A percentile compares a stretch with the other conserved stretches of the same genome.
Evolutionary conservation across 192 early-diverging fungal genomes (phyloP).

Genomic region (Coemansia sp.): DNA sequence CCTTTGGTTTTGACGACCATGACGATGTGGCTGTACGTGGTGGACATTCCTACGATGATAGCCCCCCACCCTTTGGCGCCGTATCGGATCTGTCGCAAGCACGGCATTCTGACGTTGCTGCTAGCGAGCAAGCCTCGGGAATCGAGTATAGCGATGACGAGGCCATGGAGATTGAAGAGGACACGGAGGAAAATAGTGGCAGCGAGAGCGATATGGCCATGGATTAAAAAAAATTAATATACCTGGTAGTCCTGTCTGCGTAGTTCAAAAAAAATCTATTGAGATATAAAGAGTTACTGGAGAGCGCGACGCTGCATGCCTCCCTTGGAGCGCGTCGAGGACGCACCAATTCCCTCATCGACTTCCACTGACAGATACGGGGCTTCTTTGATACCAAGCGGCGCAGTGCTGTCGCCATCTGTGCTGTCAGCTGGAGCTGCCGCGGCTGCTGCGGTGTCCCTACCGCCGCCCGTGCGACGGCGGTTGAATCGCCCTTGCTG

Average conservation of each 20-base stretch:
- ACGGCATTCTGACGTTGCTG: conserved; percentile 1
- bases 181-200: too few species aligned
- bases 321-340: conserved; percentile 22
- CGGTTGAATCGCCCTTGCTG: neutral
- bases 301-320: conserved; percentile 31
- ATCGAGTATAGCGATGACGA: conserved; percentile 51
- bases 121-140: neutral
- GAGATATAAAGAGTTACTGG: conserved; percentile 11
- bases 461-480: too few species aligned
- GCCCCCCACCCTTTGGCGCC: conserved; percentile 1
- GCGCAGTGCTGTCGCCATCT: neutral
- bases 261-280: neutral
- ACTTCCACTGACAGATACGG: conserved; percentile 47
- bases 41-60: neutral
- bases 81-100: neutral
- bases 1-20: conserved; percentile 2
- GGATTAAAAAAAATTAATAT: too few species aligned
- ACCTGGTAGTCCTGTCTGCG: too few species aligned
- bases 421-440: neutral
- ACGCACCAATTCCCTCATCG: conserved; percentile 48
- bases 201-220: conserved; percentile 50
- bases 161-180: conserved; percentile 57
- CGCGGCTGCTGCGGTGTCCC: neutral
- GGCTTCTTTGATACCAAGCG: conserved; percentile 46
- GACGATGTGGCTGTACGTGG: neutral